Evolutionary conservation across 805 yeast species (phyloP).

Genomic region (Sugiyamaella valdiviana): DNA sequence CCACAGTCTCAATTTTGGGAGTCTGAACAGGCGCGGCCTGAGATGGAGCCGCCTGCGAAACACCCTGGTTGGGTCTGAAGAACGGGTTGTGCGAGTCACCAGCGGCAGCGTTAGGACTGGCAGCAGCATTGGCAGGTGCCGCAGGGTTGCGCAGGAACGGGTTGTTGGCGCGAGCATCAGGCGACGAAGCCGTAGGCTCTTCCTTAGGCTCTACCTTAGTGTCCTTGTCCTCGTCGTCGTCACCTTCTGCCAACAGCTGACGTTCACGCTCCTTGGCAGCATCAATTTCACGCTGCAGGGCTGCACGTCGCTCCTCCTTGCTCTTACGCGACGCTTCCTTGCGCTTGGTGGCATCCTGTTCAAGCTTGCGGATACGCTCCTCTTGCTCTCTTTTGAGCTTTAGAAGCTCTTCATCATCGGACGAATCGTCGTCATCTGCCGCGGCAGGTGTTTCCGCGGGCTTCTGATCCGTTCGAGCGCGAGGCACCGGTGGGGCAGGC

Average conservation of each 20-base stretch:
- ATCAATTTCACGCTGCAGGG: slow-evolving; percentile 20
- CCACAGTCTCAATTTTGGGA: slow-evolving; percentile 16
- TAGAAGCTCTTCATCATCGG: slow-evolving; percentile 33
- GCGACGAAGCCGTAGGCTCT: slow-evolving; percentile 1
- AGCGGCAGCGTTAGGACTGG: slow-evolving; percentile 10
- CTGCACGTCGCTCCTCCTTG: slow-evolving; percentile 30
- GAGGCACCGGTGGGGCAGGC: slow-evolving; percentile 17
- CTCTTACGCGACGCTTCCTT: slow-evolving; percentile 9
- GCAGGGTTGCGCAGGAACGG: slow-evolving; percentile 13
- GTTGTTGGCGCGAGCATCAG: slow-evolving; percentile 11
- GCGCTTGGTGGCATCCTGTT: slow-evolving; percentile 15
- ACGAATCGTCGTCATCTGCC: slow-evolving; percentile 15
- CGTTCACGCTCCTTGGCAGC: slow-evolving; percentile 26
- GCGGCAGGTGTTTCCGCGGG: slow-evolving; percentile 10
- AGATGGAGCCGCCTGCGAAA: slow-evolving; percentile 17
- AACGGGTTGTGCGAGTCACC: slow-evolving; percentile 1
- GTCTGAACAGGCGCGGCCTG: slow-evolving; percentile 16
- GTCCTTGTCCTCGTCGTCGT: slow-evolving; percentile 14
- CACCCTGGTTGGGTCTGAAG: background rate
- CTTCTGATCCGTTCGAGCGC: slow-evolving; percentile 10
- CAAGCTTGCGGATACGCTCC: slow-evolving; percentile 21
- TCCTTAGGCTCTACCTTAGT: background rate
- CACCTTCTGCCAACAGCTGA: slow-evolving; percentile 12
- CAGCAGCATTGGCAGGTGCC: background rate
- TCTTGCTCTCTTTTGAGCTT: slow-evolving; percentile 21